Evolutionary conservation across 148 eudicot genomes (phyloP), one percentile per base, ranked within the genome.

Genomic region (Euryodendron excelsum): DNA sequence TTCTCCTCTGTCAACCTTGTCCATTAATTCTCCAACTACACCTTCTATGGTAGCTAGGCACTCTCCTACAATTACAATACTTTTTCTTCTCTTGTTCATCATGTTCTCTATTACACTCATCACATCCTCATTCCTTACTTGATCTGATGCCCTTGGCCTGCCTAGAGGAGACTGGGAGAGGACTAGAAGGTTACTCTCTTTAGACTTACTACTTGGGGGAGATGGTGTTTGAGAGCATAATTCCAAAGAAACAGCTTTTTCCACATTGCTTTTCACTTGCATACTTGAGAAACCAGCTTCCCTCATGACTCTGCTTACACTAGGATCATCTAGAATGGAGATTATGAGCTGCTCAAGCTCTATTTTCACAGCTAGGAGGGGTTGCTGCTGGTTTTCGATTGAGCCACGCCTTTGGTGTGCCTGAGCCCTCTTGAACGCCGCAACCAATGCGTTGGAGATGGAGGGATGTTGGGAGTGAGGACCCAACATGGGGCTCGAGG

Each of bases 281-380:
- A 96, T 84, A 27, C 97, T 95, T 3, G 94, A 95, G 68, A 95
- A 91, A 15, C 96, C 91, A 10, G 97, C 98, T 79, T 95, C 98
- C 17, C 87, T 84, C 97, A 95, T 91, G 53, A 95, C 96, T 73
- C 98, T 81, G 77, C 98, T 95, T 0, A 95, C 97, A 77, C 98
- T 95, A n/a, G 98, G 98, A 47, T 95, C 98, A 81, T 95, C 98
- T 2, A 95, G 77, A 15, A 95, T 92, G 0, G 97, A 95, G 14
- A 95, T 87, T 0, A 95, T 86, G 37, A 95, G 97, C 83, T 92
- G 97, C 69, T 95, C 93, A 3, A 92, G 82, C 84, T 91, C 96
- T 30, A 95, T 88, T 78, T 93, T 93, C 14, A 91, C 90, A 3
- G 91, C 91, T 20, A 93, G 45, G 30, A 91, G 81, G 4, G 96